Percentiles rank a stretch among this genome's conserved stretches.
Conservation (phyloP, 2,329 filamentous ascomycete genomes). For the Sporothrix globosa region DNA sequence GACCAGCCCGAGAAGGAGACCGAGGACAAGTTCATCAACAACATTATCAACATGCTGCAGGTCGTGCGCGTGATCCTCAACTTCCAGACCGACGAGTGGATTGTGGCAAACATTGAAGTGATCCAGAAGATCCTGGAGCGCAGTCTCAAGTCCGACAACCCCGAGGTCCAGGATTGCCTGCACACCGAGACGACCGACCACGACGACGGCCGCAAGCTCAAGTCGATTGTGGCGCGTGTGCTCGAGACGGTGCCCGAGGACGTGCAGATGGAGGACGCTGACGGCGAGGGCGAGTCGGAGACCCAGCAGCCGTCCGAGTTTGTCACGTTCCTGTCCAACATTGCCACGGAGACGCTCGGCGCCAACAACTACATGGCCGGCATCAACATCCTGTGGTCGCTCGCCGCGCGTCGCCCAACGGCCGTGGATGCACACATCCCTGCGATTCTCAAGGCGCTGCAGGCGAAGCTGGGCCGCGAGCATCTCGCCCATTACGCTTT, state of each 20-base stretch:
- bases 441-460: slow-evolving; percentile 89
- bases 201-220: slow-evolving; percentile 70
- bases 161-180: slow-evolving; percentile 91
- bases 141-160: slow-evolving; percentile 81
- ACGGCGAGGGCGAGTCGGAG: slow-evolving; percentile 83
- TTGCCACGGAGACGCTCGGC: slow-evolving; percentile 84
- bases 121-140: slow-evolving; percentile 91
- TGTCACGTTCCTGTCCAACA: slow-evolving; percentile 78
- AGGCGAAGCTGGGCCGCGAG: slow-evolving; percentile 87
- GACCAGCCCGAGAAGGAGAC: slow-evolving; percentile 64
- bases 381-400: slow-evolving; percentile 90
- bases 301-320: slow-evolving; percentile 78
- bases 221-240: slow-evolving; percentile 78
- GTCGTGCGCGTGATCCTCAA: slow-evolving; percentile 88
- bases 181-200: slow-evolving; percentile 72
- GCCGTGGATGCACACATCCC: slow-evolving; percentile 89
- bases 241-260: slow-evolving; percentile 86
- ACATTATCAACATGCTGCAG: slow-evolving; percentile 91
- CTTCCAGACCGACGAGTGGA: slow-evolving; percentile 87
- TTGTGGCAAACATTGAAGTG: slow-evolving; percentile 72
- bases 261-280: slow-evolving; percentile 70
- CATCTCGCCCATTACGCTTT: slow-evolving; percentile 78
- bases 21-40: slow-evolving; percentile 80
- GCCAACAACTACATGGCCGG: slow-evolving; percentile 81
- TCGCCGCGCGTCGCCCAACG: slow-evolving; percentile 80